These are phyloP conservation scores for Shiraia bambusicola DNA, from an alignment of 2,329 filamentous ascomycete genomes.

Conservation along the genomic window DNA sequence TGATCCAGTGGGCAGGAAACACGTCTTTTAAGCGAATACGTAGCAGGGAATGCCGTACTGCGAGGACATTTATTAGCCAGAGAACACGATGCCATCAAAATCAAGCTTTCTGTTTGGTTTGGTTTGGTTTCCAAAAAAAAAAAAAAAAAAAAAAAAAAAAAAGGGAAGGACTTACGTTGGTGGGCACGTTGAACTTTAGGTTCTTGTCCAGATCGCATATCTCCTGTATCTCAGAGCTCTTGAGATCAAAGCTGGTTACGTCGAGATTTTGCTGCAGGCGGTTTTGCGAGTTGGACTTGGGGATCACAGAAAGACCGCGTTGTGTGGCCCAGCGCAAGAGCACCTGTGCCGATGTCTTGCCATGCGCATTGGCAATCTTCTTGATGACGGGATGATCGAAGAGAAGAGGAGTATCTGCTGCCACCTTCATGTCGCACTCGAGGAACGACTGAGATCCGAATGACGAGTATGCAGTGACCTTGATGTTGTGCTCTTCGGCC, in stretches of 20 bases:
- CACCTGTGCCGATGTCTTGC: conserved; percentile 74
- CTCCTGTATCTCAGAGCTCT: conserved; percentile 30
- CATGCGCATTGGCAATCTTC: conserved; percentile 64
- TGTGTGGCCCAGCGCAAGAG: conserved; percentile 90
- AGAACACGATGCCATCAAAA: not conserved
- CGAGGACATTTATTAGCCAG: conserved; percentile 13
- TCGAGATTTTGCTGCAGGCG: conserved; percentile 39
- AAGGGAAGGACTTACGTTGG: conserved; percentile 31
- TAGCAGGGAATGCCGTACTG: conserved; percentile 43
- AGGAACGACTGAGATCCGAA: conserved; percentile 51
- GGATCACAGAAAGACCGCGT: conserved; percentile 45
- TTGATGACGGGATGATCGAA: conserved; percentile 59
- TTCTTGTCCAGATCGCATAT: conserved; percentile 36
- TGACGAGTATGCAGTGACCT: conserved; percentile 41
- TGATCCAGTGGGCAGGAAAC: not conserved
- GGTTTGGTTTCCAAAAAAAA: too few species aligned
- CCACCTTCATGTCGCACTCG: conserved; percentile 40
- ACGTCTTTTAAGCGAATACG: conserved; percentile 31
- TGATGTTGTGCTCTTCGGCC: conserved; percentile 36
- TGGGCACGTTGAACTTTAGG: conserved; percentile 38
- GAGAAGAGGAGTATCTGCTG: conserved; percentile 33
- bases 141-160: not conserved
- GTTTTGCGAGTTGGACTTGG: conserved; percentile 37
- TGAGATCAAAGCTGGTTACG: conserved; percentile 34
- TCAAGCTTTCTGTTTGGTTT: not conserved